Evolutionary conservation across 495 filamentous ascomycete species (phyloP), one percentile per base, ranked within the genome.

Genomic region (Chaetomium fimeti): DNA sequence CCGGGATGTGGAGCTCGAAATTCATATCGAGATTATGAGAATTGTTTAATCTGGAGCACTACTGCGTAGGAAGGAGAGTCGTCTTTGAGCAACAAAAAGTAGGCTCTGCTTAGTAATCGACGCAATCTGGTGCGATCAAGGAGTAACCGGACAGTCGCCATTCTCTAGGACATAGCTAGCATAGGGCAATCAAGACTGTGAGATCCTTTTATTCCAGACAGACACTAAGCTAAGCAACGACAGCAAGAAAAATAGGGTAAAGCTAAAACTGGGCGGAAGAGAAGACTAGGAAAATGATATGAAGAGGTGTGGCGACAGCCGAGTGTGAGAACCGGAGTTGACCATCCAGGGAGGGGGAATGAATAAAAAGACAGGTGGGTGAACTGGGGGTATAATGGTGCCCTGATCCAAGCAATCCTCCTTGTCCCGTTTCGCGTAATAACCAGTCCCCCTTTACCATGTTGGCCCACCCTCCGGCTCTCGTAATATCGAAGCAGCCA

Each of bases 171-270:
- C 52, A 55, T 6, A n/a, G 20, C 15, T 6, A n/a, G 20, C 15
- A 36, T 0, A 36, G 4, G 18, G 25, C 11, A 28, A 52, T 0
- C 20, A 55, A 47, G 45, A 59, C 36, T 53, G 29, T 20, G 32
- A 27, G 20, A 61, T 18, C 54, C 36, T 62, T 65, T 65, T 68
- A 65, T 68, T 65, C 47, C 58, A 60, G 56, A 63, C 61, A 64
- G 45, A 68, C 57, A 68, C 58, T 65, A 65, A 64, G 58, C 62
- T 64, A 65, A 62, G 61, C 57, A 42, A 60, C 52, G 43, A 24
- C 24, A 38, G n/a, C 7, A 61, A 52, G 22, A 56, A 61, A 29
- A 55, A 58, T 28, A 60, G 49, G 61, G 42, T 51, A 61, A 48
- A 48, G 58, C 22, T n/a, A 48, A 49, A 52, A 20, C 11, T 22